Conservation (phyloP, 805 yeast genomes). For the Scheffersomyces stipitis region DNA sequence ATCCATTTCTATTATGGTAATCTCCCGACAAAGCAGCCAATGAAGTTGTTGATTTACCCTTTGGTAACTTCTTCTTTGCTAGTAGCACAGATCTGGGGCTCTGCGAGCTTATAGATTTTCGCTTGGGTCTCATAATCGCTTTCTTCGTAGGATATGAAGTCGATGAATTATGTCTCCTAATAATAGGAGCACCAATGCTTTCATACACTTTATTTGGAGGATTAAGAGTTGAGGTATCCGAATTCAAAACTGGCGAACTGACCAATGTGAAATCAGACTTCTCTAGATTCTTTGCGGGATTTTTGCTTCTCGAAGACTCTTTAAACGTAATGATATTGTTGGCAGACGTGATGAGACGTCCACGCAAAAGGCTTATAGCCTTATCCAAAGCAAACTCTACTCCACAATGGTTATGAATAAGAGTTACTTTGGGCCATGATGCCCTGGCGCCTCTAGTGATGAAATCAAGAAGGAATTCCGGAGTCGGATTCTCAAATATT, state of each 20-base stretch:
- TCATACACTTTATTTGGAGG: slow-evolving; percentile 25
- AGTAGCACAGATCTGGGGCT: neutral
- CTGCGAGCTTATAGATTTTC: neutral
- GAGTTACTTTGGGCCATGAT: slow-evolving; percentile 88
- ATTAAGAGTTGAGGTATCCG: slow-evolving; percentile 6
- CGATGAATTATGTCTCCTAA: neutral
- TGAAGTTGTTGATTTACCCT: slow-evolving; percentile 23
- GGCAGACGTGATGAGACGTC: slow-evolving; percentile 49
- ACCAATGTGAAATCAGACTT: slow-evolving; percentile 11
- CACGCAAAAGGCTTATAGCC: slow-evolving; percentile 67
- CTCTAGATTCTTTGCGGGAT: slow-evolving; percentile 3
- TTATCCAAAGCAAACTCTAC: slow-evolving; percentile 84
- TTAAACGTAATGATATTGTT: slow-evolving; percentile 12
- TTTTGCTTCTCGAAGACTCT: slow-evolving; percentile 4
- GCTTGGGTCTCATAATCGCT: neutral
- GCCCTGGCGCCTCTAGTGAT: slow-evolving; percentile 84
- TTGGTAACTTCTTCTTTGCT: slow-evolving; percentile 5
- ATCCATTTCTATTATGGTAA: neutral
- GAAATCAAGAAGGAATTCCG: slow-evolving; percentile 67
- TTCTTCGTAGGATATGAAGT: neutral
- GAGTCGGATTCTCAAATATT: slow-evolving; percentile 78
- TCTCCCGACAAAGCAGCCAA: slow-evolving; percentile 7
- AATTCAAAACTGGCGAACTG: slow-evolving; percentile 20
- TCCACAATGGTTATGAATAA: slow-evolving; percentile 86
- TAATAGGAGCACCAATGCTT: slow-evolving; percentile 5